phyloP scores from a whole-genome alignment of 2,329 filamentous ascomycete genomes.

The Colletotrichum zoysiae region DNA sequence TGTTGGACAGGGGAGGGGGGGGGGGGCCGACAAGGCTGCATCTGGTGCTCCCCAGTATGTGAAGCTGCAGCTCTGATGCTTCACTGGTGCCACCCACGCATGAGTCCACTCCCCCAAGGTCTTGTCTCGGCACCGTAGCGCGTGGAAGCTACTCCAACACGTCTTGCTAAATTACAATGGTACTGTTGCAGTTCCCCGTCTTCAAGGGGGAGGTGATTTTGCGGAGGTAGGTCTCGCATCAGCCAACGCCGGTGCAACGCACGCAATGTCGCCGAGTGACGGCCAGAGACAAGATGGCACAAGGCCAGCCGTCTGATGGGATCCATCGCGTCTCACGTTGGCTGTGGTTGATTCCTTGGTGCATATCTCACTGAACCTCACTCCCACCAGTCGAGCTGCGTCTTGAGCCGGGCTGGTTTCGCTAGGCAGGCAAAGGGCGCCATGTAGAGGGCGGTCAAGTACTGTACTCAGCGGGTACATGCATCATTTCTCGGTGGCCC shows the following conservation, averaged over 20 bases:
- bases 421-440: constrained; percentile 18
- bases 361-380: not conserved
- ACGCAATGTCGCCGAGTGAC: constrained; percentile 2
- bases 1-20: constrained; percentile 20
- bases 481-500: constrained; percentile 1
- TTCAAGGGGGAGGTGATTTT: constrained; percentile 1
- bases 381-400: constrained; percentile 8
- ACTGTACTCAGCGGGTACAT: constrained; percentile 15
- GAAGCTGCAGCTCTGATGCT: constrained; percentile 31
- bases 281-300: constrained; percentile 18
- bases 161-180: not conserved
- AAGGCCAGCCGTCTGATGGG: constrained; percentile 19
- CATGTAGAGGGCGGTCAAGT: constrained; percentile 7
- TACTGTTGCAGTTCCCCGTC: not conserved
- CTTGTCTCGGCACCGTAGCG: constrained; percentile 27
- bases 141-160: constrained; percentile 17
- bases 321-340: constrained; percentile 8
- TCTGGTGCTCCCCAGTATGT: constrained; percentile 31
- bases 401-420: constrained; percentile 28
- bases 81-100: constrained; percentile 24
- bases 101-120: constrained; percentile 12
- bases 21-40: constrained; percentile 39
- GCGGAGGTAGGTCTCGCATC: constrained; percentile 18
- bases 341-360: constrained; percentile 7
- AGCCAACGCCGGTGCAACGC: not conserved